A percentile compares a stretch with the other conserved stretches of the same genome.
Conservation (phyloP, 2,329 filamentous ascomycete species). For the Sordariomycetes sp. region DNA sequence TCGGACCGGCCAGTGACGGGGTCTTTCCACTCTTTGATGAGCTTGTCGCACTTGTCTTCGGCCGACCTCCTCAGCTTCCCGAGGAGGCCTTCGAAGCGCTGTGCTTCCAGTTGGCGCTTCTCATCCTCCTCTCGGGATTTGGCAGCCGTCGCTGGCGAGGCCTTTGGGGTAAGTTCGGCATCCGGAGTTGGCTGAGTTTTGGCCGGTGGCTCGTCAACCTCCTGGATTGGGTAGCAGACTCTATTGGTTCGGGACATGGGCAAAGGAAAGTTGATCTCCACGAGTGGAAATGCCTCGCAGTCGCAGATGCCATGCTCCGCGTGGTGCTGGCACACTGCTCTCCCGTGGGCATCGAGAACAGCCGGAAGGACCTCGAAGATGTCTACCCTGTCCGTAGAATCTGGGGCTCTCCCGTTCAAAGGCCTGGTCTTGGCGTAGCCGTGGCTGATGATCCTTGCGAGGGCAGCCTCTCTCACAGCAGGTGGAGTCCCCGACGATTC, state of each 20-base stretch:
- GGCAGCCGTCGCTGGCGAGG: not conserved
- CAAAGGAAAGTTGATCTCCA: not conserved
- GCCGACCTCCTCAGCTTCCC: slow-evolving; percentile 1
- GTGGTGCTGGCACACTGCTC: slow-evolving; percentile 1
- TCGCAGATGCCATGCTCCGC: not conserved
- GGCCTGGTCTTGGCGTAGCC: not conserved
- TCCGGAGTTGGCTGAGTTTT: not conserved
- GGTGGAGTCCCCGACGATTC: not conserved
- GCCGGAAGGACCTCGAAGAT: slow-evolving; percentile 1
- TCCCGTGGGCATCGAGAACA: not conserved
- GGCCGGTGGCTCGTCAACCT: slow-evolving; percentile 1
- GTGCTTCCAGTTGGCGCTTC: not conserved
- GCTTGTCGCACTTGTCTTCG: not conserved
- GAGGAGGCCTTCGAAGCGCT: slow-evolving; percentile 1
- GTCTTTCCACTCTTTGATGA: slow-evolving; percentile 2
- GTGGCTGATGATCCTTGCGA: slow-evolving; percentile 3
- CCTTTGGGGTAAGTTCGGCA: not conserved
- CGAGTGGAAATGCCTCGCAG: slow-evolving; percentile 2
- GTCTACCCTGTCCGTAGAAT: not conserved
- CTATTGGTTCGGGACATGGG: not conserved
- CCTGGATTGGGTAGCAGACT: slow-evolving; percentile 3
- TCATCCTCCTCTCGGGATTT: not conserved
- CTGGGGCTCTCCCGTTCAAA: not conserved
- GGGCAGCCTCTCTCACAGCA: not conserved
- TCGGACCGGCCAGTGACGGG: not conserved